Base-by-base conservation (phyloP, 495 filamentous ascomycete genomes). In the Hypoxylon subgilvum region DNA sequence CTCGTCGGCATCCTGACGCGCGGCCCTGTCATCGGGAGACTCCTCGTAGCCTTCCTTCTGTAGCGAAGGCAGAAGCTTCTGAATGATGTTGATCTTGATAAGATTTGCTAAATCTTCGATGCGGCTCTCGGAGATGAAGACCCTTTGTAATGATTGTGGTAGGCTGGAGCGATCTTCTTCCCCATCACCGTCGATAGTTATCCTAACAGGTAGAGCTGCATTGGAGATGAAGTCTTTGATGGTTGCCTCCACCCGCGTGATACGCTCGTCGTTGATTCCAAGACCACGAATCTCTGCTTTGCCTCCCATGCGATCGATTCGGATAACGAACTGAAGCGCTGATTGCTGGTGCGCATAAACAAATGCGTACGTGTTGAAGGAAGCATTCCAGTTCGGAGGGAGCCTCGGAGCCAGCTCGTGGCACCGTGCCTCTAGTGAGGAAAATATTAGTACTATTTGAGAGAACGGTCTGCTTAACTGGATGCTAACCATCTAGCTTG, bases 311-410 rank as follows among this genome's bases (percentile, higher is more conserved):
- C 93, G 85, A 73, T 85, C 88, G 59, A 93, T 72, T 68, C 90
- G 92, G 44, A 97, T 65, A 8, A 97, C 76, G 67, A 87, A 97
- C 56, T 88, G 80, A 79, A 94, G 89, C 10, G 92, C 84, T 0
- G 91, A 95, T 69, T 97, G 90, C n/a, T 83, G 74, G 66, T 96
- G 95, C 1, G 86, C 82, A 75, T 97, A 98, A 46, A 93, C 85
- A 72, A 98, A 95, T 41, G 87, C 81, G 72, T 87, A 88, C 8
- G 81, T 82, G 60, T 76, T 78, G 55, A 80, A 81, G 16, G 76
- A 76, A 28, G 81, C 74, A 71, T 96, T 96, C 92, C 92, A 96
- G 77, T 85, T 79, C 13, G 79, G 16, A 2, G 89, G 88, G 6
- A 98, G 82, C n/a, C 86, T 79, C 39, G 81, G 81, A 10, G 75